A percentile compares a stretch with the other conserved stretches of the same genome.
Evolutionary conservation across 2,329 filamentous ascomycete genomes (phyloP).

Genomic region (Sarocladium kiliense): DNA sequence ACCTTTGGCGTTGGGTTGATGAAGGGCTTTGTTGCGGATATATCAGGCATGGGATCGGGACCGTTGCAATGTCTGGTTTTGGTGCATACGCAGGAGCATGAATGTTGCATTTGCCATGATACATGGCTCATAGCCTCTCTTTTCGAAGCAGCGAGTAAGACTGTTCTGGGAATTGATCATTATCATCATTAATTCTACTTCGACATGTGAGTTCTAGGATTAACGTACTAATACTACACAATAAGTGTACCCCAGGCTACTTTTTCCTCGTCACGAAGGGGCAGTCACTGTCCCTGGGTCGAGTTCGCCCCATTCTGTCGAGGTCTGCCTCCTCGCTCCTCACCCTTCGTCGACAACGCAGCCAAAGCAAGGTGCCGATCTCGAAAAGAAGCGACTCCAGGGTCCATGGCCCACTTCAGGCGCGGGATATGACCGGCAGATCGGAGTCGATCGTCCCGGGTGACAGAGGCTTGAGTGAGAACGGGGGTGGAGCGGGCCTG

Average conservation of each 20-base stretch:
- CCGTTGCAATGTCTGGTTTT: background rate
- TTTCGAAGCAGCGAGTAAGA: background rate
- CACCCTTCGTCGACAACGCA: background rate
- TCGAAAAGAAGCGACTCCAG: background rate
- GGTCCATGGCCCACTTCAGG: background rate
- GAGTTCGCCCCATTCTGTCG: background rate
- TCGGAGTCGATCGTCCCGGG: conserved; percentile 2
- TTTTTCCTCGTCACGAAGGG: background rate
- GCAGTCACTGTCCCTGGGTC: too few relatives aligned
- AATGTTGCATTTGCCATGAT: background rate
- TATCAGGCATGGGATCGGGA: background rate
- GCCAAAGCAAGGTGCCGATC: background rate
- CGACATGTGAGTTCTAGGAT: background rate
- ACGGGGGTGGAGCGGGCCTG: background rate
- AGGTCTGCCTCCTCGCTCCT: background rate
- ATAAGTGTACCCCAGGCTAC: background rate
- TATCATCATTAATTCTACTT: background rate
- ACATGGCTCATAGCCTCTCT: background rate
- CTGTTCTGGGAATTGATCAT: background rate
- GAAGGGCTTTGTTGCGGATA: background rate
- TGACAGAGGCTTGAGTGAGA: background rate
- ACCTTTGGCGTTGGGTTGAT: background rate
- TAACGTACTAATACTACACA: background rate
- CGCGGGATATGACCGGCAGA: background rate
- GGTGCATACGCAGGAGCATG: background rate